phyloP scores from a whole-genome alignment of 148 eudicot genomes.

The Camellia granthamiana region DNA sequence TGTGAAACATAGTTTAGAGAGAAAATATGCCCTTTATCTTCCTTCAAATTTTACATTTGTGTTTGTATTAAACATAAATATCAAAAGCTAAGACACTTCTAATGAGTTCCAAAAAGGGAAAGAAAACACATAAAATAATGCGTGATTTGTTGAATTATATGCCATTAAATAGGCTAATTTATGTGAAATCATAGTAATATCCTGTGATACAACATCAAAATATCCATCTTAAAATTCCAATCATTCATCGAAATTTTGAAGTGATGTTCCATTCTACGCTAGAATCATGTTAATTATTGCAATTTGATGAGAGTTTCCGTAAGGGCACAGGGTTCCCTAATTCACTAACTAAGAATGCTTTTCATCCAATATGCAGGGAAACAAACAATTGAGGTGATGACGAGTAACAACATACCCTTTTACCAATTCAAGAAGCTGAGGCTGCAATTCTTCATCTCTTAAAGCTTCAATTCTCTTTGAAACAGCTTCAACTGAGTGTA shows the following conservation, averaged over 20 bases:
- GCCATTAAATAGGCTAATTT: neutral
- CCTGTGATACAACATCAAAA: neutral
- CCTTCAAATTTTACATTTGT: too few relatives aligned
- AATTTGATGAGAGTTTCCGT: neutral
- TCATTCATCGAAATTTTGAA: neutral
- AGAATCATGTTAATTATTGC: neutral
- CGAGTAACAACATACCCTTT: slow-evolving; percentile 64
- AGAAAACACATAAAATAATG: too few relatives aligned
- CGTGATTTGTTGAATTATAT: too few relatives aligned
- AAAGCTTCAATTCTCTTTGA: slow-evolving; percentile 90
- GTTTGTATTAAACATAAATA: too few relatives aligned
- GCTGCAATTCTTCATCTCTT: slow-evolving; percentile 84
- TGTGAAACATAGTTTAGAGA: too few relatives aligned
- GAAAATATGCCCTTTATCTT: too few relatives aligned
- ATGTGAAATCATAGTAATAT: neutral
- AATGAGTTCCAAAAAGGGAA: too few relatives aligned
- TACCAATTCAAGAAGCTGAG: slow-evolving; percentile 79
- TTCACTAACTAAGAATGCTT: slow-evolving; percentile 3
- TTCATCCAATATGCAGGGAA: neutral
- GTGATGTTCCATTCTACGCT: neutral
- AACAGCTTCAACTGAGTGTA: slow-evolving; percentile 85
- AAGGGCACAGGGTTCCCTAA: neutral
- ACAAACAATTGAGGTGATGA: neutral
- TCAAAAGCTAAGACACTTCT: too few relatives aligned
- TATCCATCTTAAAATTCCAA: neutral